Conservation (phyloP, 1,139 yeast species). For the Nakaseomyces sp. region DNA sequence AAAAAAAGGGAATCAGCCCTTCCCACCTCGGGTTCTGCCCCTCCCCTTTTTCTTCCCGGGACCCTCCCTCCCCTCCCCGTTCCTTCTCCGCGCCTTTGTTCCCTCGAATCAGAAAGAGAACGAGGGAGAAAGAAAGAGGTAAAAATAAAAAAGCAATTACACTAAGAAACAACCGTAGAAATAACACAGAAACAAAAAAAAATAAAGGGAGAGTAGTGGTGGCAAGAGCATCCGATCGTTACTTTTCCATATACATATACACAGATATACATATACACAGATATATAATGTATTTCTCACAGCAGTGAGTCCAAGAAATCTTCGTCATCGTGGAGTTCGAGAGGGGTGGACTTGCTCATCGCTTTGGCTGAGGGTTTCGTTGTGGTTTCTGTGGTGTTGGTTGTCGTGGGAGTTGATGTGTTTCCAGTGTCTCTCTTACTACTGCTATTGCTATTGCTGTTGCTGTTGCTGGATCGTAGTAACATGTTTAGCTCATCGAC, state of each 20-base stretch:
- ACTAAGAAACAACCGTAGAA: background rate
- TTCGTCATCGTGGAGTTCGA: constrained; percentile 21
- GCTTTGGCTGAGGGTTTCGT: background rate
- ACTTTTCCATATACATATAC: background rate
- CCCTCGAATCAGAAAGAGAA: constrained; percentile 1
- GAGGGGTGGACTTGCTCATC: background rate
- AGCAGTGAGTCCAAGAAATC: constrained; percentile 24
- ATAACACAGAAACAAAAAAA: background rate
- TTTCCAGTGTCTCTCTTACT: too few species aligned
- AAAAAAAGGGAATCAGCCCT: too few species aligned
- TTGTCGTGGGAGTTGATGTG: too few species aligned
- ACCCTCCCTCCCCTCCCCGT: background rate
- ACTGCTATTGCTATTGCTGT: too few species aligned
- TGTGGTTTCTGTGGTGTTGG: background rate
- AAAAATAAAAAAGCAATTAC: background rate
- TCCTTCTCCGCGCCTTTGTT: background rate
- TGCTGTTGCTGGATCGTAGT: too few species aligned
- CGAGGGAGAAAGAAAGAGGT: constrained; percentile 1
- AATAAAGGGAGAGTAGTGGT: background rate
- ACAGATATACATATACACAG: background rate
- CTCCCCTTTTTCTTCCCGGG: too few species aligned
- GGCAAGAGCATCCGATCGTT: too few species aligned
- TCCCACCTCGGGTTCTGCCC: too few species aligned
- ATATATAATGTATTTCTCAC: background rate
- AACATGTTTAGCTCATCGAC: constrained; percentile 4